Conservation (phyloP, 1,284 basidiomycete genomes). For the Ceratobasidium sp. region DNA sequence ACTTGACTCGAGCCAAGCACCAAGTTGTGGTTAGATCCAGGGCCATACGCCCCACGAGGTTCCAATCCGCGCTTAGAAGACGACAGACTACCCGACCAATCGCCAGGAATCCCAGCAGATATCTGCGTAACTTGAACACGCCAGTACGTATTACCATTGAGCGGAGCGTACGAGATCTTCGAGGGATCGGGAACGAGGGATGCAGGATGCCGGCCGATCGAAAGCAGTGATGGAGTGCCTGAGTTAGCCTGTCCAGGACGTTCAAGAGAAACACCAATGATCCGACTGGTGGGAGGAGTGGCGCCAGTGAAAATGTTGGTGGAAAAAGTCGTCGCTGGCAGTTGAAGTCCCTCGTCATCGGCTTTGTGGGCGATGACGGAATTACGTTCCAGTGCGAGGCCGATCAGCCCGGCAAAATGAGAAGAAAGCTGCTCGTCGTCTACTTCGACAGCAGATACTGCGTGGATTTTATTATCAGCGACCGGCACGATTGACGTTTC, state of each 20-base stretch:
- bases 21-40: conserved; percentile 8
- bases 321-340: conserved; percentile 16
- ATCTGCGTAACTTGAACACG: conserved; percentile 45
- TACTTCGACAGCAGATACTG: conserved; percentile 43
- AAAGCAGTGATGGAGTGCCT: conserved; percentile 41
- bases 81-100: conserved; percentile 3
- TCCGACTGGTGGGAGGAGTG: conserved; percentile 33
- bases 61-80: not conserved
- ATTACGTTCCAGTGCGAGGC: conserved; percentile 45
- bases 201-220: conserved; percentile 45
- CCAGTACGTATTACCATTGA: conserved; percentile 42
- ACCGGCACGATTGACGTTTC: not conserved
- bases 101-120: conserved; percentile 18
- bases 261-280: conserved; percentile 44
- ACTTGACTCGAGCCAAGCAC: conserved; percentile 23
- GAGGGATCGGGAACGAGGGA: conserved; percentile 42
- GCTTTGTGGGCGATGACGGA: conserved; percentile 37
- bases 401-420: conserved; percentile 46
- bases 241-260: conserved; percentile 44
- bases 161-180: conserved; percentile 25
- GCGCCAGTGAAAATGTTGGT: conserved; percentile 38
- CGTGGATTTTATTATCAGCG: not conserved
- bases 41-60: conserved; percentile 12
- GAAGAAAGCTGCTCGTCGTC: conserved; percentile 45
- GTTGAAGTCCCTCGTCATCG: not conserved